Percentiles rank a stretch among this genome's conserved stretches.
Conservation (phyloP, 306 rosid species). For the Quercus gilva region DNA sequence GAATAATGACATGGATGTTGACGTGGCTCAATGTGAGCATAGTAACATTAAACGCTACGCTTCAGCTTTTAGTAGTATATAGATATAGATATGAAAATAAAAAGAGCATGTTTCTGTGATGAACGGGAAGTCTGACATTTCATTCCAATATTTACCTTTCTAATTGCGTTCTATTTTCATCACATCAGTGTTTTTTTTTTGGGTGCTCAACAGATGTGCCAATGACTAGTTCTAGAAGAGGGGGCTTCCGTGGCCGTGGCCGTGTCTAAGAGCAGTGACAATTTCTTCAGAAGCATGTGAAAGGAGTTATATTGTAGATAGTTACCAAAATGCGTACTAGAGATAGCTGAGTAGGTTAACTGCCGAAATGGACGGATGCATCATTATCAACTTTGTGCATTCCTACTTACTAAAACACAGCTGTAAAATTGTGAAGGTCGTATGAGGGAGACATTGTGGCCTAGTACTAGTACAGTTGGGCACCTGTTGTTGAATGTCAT, state of each 20-base stretch:
- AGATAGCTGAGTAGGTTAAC: conserved; percentile 29
- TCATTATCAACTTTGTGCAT: conserved; percentile 2
- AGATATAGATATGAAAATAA: no score
- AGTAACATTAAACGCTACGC: no score
- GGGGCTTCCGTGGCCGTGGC: conserved; percentile 31
- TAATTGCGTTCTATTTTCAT: not conserved
- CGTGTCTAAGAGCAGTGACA: conserved; percentile 29
- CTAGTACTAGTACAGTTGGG: not conserved
- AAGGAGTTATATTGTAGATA: conserved; percentile 45
- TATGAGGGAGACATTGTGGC: conserved; percentile 14
- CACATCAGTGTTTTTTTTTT: conserved; percentile 10
- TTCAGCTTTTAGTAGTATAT: no score
- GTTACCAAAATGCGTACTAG: conserved; percentile 19
- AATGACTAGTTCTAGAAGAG: conserved; percentile 43
- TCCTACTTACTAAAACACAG: conserved; percentile 21
- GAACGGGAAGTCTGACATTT: not conserved
- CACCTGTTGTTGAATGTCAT: conserved; percentile 1
- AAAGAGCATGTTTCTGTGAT: not conserved
- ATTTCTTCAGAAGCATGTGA: conserved; percentile 5
- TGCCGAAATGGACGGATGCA: conserved; percentile 19
- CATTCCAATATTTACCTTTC: not conserved
- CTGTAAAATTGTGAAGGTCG: conserved; percentile 22
- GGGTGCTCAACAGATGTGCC: conserved; percentile 49
- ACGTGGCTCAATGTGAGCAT: no score
- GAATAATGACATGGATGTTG: no score